Evolutionary conservation across 495 filamentous ascomycete species (phyloP), one percentile per base, ranked within the genome.

Genomic region (Aspergillus nidulans): DNA sequence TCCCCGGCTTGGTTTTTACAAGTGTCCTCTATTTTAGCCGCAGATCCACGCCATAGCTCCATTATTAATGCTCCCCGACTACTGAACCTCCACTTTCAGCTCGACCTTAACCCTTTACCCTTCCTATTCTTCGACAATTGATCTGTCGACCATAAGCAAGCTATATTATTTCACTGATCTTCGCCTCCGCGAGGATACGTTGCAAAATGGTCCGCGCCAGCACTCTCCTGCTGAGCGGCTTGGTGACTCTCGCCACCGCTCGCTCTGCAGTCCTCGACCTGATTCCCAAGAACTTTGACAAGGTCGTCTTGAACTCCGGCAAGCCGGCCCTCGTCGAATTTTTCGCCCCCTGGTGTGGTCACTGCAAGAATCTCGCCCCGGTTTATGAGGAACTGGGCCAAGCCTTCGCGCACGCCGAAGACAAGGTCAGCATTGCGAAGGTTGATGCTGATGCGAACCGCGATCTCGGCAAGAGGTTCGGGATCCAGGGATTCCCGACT

Each of bases 341-440:
- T 81, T 98, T 97, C 71, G 94, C 94, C 44, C 94, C 94, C 53
- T 98, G 94, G 94, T 98, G 95, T 71, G 95, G 95, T 43, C 90
- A 98, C 81, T 98, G 94, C 88, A 97, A 97, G 79, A 96, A 74
- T 57, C 88, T 98, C 9, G 95, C 92, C 19, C 94, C 94, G 38
- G 76, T 94, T 50, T 98, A 94, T 70, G 94, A 98, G 70, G 88
- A 98, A 71, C 84, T 98, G n/a, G 92, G 84, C 48, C 69, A 79
- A 30, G 75, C 74, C 48, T 91, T 89, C 68, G 83, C 84, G 36
- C 84, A 80, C 57, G 82, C 85, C 59, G 82, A 86, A 60, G 85
- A 95, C 71, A 90, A 92, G 67, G 84, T 98, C 25, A 83, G 81
- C 64, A 89, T 98, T 64, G 94, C 84, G 60, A 97, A 97, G 77